A percentile compares a stretch with the other conserved stretches of the same genome.
These are phyloP conservation scores for Grigorovia humatica DNA, from an alignment of 805 yeast species.

Conservation along the genomic window DNA sequence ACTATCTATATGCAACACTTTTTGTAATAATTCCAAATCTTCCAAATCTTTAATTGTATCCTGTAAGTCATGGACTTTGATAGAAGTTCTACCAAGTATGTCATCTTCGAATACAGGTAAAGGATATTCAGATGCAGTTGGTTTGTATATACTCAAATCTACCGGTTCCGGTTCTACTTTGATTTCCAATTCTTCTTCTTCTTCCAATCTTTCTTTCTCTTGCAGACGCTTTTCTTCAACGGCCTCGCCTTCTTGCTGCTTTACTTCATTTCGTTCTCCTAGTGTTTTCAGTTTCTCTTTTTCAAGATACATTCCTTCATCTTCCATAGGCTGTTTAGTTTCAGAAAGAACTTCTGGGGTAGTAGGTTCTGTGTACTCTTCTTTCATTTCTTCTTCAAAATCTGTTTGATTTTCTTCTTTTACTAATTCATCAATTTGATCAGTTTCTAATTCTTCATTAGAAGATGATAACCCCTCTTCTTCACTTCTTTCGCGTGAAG, in stretches of 20 bases:
- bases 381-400: neutral
- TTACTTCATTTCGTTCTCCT: too few relatives aligned
- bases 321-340: neutral
- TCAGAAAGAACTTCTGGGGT: neutral
- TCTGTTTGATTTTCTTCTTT: neutral
- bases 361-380: slow-evolving; percentile 1
- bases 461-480: slow-evolving; percentile 8
- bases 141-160: slow-evolving; percentile 32
- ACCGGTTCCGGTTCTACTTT: neutral
- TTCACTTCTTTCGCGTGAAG: slow-evolving; percentile 9
- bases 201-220: neutral
- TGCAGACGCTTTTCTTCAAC: too few relatives aligned
- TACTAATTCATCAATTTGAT: neutral
- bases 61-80: slow-evolving; percentile 39
- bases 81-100: neutral
- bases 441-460: slow-evolving; percentile 1
- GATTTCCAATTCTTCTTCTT: neutral
- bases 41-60: slow-evolving; percentile 59
- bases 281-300: neutral
- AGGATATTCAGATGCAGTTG: slow-evolving; percentile 40
- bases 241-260: too few relatives aligned
- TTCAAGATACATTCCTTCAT: neutral
- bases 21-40: slow-evolving; percentile 47
- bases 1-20: slow-evolving; percentile 26
- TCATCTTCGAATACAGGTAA: slow-evolving; percentile 44